Evolutionary conservation across 2,329 filamentous ascomycete genomes (phyloP), one percentile per base, ranked within the genome.

Genomic region (Aspergillus proliferans): DNA sequence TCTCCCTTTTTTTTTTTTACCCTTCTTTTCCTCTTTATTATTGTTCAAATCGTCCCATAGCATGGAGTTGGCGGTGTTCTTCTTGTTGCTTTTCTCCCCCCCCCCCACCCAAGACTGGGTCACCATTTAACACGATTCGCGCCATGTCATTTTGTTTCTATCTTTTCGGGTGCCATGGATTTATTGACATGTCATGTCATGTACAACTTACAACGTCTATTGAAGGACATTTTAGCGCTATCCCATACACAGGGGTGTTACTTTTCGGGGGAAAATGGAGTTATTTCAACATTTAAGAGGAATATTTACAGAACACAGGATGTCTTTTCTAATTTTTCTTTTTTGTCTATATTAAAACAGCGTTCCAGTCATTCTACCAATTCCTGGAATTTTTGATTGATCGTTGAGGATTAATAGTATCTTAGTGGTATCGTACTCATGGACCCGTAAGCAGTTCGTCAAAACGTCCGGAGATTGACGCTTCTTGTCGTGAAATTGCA

Each of bases 51-150:
- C 8, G 33, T 45, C 33, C 54, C 53, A 58, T 63, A 66, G 61
- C 63, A 56, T 61, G 61, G 63, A 59, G 63, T 63, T 67, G 55
- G 57, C 50, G 59, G 59, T 54, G 53, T 61, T 60, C 45, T 61
- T 60, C 45, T 41, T 40, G 54, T 39, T 45, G 22, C 45, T 42
- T 42, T 30, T 10, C 14, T 21, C 12, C 18, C 36, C 19, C 34
- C 34, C 14, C 18, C 12, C 18, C 36, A 15, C 34, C 34, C n/a
- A 38, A 38, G 34, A 18, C 12, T 18, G 34, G 34, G 8, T 38
- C n/a, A 38, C n/a, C 8, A 12, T 30, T 4, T 4, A 12, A 7
- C 26, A 30, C 9, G n/a, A 38, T 38, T 38, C 26, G 34, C 34
- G 18, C n/a, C 34, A 15, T 18, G 6, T 38, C 18, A 15, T 38